A percentile compares a stretch with the other conserved stretches of the same genome.
Evolutionary conservation across 495 filamentous ascomycete species (phyloP).

Genomic region (Penicillium maclennaniae): DNA sequence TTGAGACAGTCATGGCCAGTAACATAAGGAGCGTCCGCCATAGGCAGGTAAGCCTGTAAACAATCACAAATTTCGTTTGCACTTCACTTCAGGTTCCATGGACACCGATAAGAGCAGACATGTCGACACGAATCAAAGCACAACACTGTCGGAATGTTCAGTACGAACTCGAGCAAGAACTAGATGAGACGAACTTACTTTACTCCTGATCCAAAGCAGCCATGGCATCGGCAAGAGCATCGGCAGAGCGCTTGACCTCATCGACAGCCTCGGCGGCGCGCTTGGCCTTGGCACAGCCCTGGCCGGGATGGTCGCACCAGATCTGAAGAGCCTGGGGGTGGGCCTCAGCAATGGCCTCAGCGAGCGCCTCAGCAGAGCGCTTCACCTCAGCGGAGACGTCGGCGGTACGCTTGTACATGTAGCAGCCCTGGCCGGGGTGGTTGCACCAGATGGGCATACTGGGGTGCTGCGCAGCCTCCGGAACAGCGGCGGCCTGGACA

Average conservation of each 20-base stretch:
- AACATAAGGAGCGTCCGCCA: constrained; percentile 22
- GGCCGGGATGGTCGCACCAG: constrained; percentile 40
- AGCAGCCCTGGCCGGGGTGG: constrained; percentile 27
- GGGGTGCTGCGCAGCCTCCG: background rate
- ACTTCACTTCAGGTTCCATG: background rate
- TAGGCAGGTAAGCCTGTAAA: background rate
- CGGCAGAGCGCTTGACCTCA: constrained; percentile 17
- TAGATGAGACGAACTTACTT: background rate
- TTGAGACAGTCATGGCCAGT: constrained; percentile 9
- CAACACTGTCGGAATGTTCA: background rate
- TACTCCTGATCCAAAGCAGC: constrained; percentile 31
- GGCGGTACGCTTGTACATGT: constrained; percentile 30
- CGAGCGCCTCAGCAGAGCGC: constrained; percentile 49
- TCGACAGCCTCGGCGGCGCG: constrained; percentile 9
- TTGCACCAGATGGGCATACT: background rate
- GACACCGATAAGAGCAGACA: background rate
- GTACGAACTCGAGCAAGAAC: background rate
- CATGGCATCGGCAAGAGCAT: constrained; percentile 40
- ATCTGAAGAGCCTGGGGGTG: constrained; percentile 27
- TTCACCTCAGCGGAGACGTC: constrained; percentile 37
- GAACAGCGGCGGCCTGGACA: constrained; percentile 30
- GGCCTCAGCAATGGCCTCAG: constrained; percentile 39
- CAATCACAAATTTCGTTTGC: background rate
- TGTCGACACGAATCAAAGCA: background rate
- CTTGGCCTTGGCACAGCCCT: constrained; percentile 36